These are phyloP conservation scores for Cryptococcus sp. DNA, from an alignment of 1,284 basidiomycete genomes.

Conservation along the genomic window DNA sequence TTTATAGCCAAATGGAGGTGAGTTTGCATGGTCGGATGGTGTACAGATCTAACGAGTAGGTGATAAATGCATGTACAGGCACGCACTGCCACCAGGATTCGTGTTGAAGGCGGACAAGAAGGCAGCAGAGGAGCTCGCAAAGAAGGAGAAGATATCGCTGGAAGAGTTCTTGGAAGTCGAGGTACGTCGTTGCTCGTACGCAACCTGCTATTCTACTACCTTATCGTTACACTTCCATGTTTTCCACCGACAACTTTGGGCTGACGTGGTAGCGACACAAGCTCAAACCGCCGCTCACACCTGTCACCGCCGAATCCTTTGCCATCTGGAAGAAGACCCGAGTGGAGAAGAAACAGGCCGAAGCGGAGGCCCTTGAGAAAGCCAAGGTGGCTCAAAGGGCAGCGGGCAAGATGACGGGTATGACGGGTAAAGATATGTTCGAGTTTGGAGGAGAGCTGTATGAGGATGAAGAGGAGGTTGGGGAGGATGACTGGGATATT, in stretches of 20 bases:
- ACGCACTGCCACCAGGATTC: slow-evolving; percentile 92
- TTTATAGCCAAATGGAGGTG: slow-evolving; percentile 42
- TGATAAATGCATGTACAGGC: slow-evolving; percentile 87
- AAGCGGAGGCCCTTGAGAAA: slow-evolving; percentile 71
- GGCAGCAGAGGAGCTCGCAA: slow-evolving; percentile 68
- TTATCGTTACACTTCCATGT: no score
- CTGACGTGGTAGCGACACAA: slow-evolving; percentile 71
- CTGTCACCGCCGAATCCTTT: slow-evolving; percentile 91
- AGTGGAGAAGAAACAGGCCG: slow-evolving; percentile 86
- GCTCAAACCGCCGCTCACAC: slow-evolving; percentile 83
- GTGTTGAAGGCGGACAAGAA: slow-evolving; percentile 88
- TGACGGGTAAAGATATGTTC: slow-evolving; percentile 97
- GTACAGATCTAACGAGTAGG: slow-evolving; percentile 15
- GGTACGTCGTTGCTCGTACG: slow-evolving; percentile 51
- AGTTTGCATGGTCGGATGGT: background rate
- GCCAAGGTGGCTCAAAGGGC: slow-evolving; percentile 78
- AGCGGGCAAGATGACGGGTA: slow-evolving; percentile 85
- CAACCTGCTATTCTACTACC: no score
- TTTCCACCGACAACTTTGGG: slow-evolving; percentile 48
- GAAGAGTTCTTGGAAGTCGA: slow-evolving; percentile 98
- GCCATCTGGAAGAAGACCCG: slow-evolving; percentile 91
- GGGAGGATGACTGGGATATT: slow-evolving; percentile 46
- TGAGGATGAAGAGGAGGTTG: slow-evolving; percentile 71
- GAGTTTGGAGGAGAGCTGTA: slow-evolving; percentile 96
- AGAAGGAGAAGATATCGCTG: slow-evolving; percentile 81